These are phyloP conservation scores for Sanghuangporus weigelae DNA, from an alignment of 1,284 basidiomycete genomes.

Conservation along the genomic window DNA sequence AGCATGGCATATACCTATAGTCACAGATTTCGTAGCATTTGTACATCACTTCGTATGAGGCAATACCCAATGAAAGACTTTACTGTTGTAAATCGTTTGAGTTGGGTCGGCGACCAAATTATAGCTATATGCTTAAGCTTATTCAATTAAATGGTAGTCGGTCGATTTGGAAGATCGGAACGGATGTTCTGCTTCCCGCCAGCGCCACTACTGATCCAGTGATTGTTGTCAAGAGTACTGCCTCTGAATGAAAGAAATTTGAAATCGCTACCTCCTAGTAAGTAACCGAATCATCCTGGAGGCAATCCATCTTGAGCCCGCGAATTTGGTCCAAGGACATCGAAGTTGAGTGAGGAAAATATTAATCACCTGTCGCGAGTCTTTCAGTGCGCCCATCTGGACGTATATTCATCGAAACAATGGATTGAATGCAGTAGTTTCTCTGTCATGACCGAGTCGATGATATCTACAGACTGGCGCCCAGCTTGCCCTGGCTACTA, in stretches of 20 bases:
- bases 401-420: not conserved
- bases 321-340: no score
- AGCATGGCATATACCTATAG: conserved; percentile 7
- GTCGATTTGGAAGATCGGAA: no score
- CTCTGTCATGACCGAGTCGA: not conserved
- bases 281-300: no score
- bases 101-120: not conserved
- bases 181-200: no score
- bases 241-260: not conserved
- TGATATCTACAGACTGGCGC: not conserved
- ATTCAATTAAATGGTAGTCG: not conserved
- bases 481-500: not conserved
- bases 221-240: not conserved
- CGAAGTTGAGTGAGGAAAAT: no score
- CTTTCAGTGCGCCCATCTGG: not conserved
- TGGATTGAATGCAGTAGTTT: not conserved
- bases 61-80: not conserved
- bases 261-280: not conserved
- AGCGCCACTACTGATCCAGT: not conserved
- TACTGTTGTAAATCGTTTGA: not conserved
- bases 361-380: no score
- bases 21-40: not conserved
- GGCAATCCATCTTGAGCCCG: no score
- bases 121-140: no score
- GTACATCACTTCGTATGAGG: not conserved